Base-by-base conservation (phyloP, 2,329 filamentous ascomycete genomes). In the Pyrenochaeta sp. region DNA sequence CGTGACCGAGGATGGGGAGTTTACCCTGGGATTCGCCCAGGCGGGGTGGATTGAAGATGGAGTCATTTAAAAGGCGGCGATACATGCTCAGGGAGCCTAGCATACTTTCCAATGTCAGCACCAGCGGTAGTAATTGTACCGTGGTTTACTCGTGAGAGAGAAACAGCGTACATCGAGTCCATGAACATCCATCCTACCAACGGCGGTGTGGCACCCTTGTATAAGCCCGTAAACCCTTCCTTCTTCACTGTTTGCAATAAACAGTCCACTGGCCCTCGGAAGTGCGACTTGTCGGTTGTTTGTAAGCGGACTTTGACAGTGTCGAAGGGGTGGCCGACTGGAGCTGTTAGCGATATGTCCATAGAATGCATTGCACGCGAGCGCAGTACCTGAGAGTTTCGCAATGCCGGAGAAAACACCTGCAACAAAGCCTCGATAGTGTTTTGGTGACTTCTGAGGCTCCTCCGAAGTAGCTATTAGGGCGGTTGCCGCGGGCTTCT, bases 131-230 rank as follows among this genome's bases (percentile, higher is more conserved):
- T 10, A 12, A 27, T 8, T 24, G 25, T 30, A 3, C 36, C 7
- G 12, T 32, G 4, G 32, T 22, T 47, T 5, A 30, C 10, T 6
- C 42, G 24, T 13, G 36, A 42, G 42, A 52, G 42, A 24, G 37
- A 30, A 36, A 3, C 28, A 22, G n/a, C 79, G 64, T 77, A 85
- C 81, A 90, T 77, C 53, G 85, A 88, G 81, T 99, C 95, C 94
- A 98, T 98, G 72, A 96, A 92, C 91, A 98, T 97, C 95, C 95
- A 98, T 69, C 95, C 95, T 50, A 97, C 88, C 48, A 98, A 83
- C 51, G 95, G 95, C 54, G 94, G 94, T 28, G 91, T 92, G 10
- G 93, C 93, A 70, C 94, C 93, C 81, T 98, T 99, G 85, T 98
- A 99, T 42, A 99, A 83, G 2, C 92, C 95, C 50, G 84, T 80